A percentile compares a stretch with the other conserved stretches of the same genome.
phyloP scores from a whole-genome alignment of 495 filamentous ascomycete genomes.

The Bathelium albidoporum region DNA sequence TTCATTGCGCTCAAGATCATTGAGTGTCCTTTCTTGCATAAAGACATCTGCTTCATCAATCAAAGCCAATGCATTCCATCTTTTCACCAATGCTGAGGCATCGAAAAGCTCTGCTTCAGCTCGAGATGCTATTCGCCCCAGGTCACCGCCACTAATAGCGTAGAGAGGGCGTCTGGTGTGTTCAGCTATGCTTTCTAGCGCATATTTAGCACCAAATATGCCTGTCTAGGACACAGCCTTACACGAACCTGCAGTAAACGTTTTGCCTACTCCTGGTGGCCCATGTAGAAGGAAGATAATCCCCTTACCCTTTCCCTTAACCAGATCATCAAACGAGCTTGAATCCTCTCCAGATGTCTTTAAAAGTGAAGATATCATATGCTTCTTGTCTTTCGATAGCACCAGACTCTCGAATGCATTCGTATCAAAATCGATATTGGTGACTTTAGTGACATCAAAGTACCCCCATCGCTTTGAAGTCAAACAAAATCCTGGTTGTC shows the following conservation, averaged over 20 bases:
- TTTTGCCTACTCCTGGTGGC: constrained; percentile 95
- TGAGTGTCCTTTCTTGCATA: constrained; percentile 1
- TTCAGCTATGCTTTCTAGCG: too few relatives aligned
- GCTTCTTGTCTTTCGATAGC: constrained; percentile 41
- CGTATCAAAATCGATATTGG: constrained; percentile 34
- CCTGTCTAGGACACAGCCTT: too few relatives aligned
- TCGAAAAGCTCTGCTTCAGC: constrained; percentile 39
- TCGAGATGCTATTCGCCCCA: constrained; percentile 40
- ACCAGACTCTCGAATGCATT: constrained; percentile 48
- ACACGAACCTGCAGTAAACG: constrained; percentile 46
- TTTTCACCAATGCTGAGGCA: constrained; percentile 29
- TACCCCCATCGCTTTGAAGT: neutral
- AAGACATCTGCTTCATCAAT: constrained; percentile 15
- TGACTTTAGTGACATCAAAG: neutral
- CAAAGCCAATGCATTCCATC: constrained; percentile 4
- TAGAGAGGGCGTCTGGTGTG: too few relatives aligned
- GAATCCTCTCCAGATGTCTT: constrained; percentile 27
- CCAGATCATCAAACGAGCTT: constrained; percentile 16
- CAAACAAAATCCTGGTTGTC: neutral
- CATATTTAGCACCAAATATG: too few relatives aligned
- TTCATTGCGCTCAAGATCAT: neutral
- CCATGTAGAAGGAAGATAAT: constrained; percentile 63
- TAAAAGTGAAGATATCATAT: constrained; percentile 44
- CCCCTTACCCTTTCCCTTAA: constrained; percentile 26
- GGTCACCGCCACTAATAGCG: constrained; percentile 43